Evolutionary conservation across 176 grass and related monocot species (phyloP).

Genomic region (Chrysopogon serrulatus): DNA sequence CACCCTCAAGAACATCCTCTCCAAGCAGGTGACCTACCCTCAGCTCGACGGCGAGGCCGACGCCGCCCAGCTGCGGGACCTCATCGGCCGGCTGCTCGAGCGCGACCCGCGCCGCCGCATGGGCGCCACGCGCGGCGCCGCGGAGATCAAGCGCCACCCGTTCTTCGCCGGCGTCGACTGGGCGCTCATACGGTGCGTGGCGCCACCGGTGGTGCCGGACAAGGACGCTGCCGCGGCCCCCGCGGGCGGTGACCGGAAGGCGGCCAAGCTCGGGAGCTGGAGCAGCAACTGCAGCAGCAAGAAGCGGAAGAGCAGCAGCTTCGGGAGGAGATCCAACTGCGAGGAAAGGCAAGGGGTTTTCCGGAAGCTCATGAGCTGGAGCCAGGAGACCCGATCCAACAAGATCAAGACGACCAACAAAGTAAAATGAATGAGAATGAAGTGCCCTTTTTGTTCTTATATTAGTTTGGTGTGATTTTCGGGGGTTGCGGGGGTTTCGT

Average conservation of each 20-base stretch:
- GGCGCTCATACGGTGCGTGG: constrained; percentile 77
- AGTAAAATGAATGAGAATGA: background rate
- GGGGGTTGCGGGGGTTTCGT: background rate
- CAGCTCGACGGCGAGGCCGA: constrained; percentile 43
- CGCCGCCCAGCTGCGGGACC: constrained; percentile 54
- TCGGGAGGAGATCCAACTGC: constrained; percentile 25
- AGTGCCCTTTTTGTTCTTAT: background rate
- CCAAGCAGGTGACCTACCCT: constrained; percentile 68
- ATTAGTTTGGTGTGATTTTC: constrained; percentile 6
- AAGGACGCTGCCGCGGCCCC: constrained; percentile 6
- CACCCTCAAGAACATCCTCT: constrained; percentile 82
- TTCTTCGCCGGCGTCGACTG: constrained; percentile 79
- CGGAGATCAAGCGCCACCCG: constrained; percentile 83
- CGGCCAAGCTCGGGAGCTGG: constrained; percentile 55
- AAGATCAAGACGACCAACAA: constrained; percentile 21
- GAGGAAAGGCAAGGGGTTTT: constrained; percentile 42
- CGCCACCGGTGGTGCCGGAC: constrained; percentile 55
- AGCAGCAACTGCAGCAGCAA: constrained; percentile 30
- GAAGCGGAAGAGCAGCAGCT: constrained; percentile 38
- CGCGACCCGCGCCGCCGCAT: constrained; percentile 72
- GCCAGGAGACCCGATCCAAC: constrained; percentile 18
- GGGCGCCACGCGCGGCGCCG: constrained; percentile 61
- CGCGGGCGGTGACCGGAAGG: constrained; percentile 7
- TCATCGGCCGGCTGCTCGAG: constrained; percentile 61
- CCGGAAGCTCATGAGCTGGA: constrained; percentile 46